Conservation (phyloP, 345 rosid species). For the Aurinia saxatilis region DNA sequence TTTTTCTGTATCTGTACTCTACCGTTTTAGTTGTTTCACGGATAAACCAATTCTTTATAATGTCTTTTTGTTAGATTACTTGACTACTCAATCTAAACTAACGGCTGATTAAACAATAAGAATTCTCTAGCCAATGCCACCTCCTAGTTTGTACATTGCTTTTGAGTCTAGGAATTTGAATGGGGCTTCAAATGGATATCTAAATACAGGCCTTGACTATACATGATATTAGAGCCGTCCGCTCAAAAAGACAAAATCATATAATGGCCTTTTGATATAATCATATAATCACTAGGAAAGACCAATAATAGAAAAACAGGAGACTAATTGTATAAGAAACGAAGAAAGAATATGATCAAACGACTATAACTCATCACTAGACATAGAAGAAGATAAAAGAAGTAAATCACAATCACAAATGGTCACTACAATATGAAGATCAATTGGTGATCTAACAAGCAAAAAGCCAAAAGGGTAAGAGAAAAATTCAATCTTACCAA, state of each 20-base stretch:
- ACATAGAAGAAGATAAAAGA: no score
- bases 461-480: no score
- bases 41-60: not conserved
- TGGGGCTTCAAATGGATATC: not conserved
- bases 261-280: no score
- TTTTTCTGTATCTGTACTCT: not conserved
- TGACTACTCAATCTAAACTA: not conserved
- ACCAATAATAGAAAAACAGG: not conserved
- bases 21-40: constrained; percentile 8
- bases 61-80: constrained; percentile 5
- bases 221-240: constrained; percentile 18
- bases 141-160: not conserved
- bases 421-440: no score
- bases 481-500: no score
- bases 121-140: not conserved
- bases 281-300: no score
- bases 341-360: no score
- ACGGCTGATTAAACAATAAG: not conserved
- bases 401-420: no score
- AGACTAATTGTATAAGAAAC: no score
- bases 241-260: constrained; percentile 14
- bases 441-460: no score
- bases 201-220: not conserved
- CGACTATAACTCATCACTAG: no score
- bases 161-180: not conserved